phyloP scores from a whole-genome alignment of 257 asterid genomes.

The Solanum sejunctum region DNA sequence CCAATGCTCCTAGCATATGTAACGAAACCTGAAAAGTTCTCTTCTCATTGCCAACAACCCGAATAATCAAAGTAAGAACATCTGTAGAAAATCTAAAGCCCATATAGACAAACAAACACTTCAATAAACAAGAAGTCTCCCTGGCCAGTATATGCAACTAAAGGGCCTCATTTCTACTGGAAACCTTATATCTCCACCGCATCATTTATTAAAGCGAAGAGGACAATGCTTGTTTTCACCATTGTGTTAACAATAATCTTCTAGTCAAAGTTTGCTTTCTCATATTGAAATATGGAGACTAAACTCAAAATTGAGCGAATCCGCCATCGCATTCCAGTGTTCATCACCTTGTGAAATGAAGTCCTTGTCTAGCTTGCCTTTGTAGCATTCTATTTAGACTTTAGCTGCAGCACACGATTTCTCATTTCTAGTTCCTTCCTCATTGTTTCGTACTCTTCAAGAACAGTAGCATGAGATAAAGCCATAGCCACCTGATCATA shows the following conservation, averaged over 20 bases:
- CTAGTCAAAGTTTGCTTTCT: conserved; percentile 17
- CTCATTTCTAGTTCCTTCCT: conserved; percentile 20
- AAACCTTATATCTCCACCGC: conserved; percentile 27
- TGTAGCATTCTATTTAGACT: conserved; percentile 24
- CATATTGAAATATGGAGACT: conserved; percentile 16
- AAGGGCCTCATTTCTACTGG: conserved; percentile 22
- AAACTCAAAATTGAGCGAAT: conserved; percentile 24
- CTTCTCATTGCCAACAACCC: conserved; percentile 24
- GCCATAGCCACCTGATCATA: conserved; percentile 35
- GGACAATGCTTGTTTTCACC: conserved; percentile 14
- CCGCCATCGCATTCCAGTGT: conserved; percentile 31
- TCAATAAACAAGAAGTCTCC: conserved; percentile 24
- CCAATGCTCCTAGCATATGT: conserved; percentile 24
- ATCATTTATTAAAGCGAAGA: conserved; percentile 19
- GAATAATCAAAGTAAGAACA: conserved; percentile 19
- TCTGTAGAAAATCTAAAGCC: conserved; percentile 19
- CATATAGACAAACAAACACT: conserved; percentile 20
- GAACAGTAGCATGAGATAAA: conserved; percentile 31
- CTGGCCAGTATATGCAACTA: conserved; percentile 17
- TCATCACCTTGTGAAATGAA: conserved; percentile 30
- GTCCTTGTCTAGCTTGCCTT: conserved; percentile 28
- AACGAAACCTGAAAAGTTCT: conserved; percentile 25
- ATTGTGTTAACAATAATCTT: conserved; percentile 20
- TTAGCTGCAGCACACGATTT: conserved; percentile 20
- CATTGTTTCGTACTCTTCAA: conserved; percentile 29